Evolutionary conservation across 495 filamentous ascomycete species (phyloP), one percentile per base, ranked within the genome.

Genomic region (Staphylotrichum tortipilum): DNA sequence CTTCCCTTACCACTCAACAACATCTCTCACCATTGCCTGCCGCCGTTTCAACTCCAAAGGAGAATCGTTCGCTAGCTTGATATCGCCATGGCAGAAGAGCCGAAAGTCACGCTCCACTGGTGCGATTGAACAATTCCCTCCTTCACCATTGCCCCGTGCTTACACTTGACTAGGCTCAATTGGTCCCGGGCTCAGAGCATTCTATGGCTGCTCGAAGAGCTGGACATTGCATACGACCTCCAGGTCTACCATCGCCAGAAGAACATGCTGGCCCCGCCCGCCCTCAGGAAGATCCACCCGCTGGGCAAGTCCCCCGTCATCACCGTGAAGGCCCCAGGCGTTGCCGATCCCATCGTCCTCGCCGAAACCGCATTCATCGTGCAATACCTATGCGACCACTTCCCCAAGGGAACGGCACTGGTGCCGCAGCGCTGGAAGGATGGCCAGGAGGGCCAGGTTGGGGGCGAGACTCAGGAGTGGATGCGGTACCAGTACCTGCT

Each of bases 261-360:
- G 19, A 59, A 58, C 29, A 67, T 70, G 67, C 63, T 84, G 11
- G 89, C 89, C 0, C 86, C 87, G 0, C 56, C 72, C 0, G 82
- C 81, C 49, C 72, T 90, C 40, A 85, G 87, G 60, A 68, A 86
- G 38, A 67, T 94, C 18, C 89, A 95, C 60, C 82, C 83, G 0
- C 73, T 94, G 11, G 89, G 89, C 15, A 95, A 94, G 61, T 85
- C 84, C 0, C 89, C 89, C 1, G 60, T 88, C n/a, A 66, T 95
- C 50, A 76, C 74, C 1, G 61, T 94, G 55, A 68, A 60, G 9
- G 47, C 65, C 4, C 49, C 64, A 6, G 65, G 62, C 7, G 53
- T 59, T 64, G 56, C 24, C 7, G 70, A 78, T 59, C 79, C 81
- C 0, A 58, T 84, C 12, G 73, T 90, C 0, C 66, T 95, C 19